Conservation (phyloP, 2,329 filamentous ascomycete genomes). For the Eutypa lata region DNA sequence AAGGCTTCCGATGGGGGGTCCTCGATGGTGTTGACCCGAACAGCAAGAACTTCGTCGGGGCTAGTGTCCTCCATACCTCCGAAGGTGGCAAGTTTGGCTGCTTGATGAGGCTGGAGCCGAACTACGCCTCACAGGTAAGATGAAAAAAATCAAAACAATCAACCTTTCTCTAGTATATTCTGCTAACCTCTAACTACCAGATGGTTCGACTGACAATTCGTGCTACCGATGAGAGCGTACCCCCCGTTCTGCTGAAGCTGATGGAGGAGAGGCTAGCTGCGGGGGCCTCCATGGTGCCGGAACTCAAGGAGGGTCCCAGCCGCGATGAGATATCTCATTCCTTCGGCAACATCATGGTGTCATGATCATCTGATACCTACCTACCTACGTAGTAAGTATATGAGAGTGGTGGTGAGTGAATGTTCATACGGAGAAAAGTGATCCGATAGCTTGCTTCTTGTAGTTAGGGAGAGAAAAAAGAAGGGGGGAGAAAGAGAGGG, state of each 20-base stretch:
- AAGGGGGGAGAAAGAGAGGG: too few species aligned
- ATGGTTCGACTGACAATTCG: constrained; percentile 94
- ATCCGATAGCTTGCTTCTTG: background rate
- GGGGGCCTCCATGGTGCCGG: constrained; percentile 42
- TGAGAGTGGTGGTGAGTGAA: background rate
- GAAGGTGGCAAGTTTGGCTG: constrained; percentile 91
- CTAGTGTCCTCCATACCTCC: constrained; percentile 78
- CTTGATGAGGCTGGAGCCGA: constrained; percentile 88
- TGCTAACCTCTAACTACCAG: constrained; percentile 31
- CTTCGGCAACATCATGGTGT: constrained; percentile 56
- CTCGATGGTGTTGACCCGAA: constrained; percentile 88
- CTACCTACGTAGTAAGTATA: background rate
- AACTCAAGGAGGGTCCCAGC: constrained; percentile 39
- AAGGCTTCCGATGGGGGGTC: constrained; percentile 87
- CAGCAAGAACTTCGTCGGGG: constrained; percentile 87
- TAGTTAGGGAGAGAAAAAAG: too few species aligned
- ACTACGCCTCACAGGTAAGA: constrained; percentile 84
- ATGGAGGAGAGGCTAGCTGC: constrained; percentile 80
- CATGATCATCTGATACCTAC: constrained; percentile 11
- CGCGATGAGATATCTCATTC: constrained; percentile 51
- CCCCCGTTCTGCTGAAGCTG: constrained; percentile 72
- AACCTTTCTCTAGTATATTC: background rate
- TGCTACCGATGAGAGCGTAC: constrained; percentile 88
- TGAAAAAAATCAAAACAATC: background rate
- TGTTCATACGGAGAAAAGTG: background rate